Evolutionary conservation across 1,284 basidiomycete genomes (phyloP), one percentile per base, ranked within the genome.

Genomic region (Ustilago crameri): DNA sequence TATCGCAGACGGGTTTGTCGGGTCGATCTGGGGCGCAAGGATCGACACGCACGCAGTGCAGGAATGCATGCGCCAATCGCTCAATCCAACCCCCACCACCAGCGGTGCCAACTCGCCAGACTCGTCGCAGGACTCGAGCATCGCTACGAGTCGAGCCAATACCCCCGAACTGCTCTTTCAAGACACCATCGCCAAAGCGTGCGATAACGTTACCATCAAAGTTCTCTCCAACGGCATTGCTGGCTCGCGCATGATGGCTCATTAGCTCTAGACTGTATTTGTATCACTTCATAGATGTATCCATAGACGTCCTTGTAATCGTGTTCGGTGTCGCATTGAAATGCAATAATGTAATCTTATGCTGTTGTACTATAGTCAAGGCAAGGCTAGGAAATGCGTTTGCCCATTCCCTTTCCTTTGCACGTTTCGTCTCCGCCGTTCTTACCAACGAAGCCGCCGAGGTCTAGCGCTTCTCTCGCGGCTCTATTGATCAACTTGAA

Each of bases 401-500:
- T 68, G 0, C 59, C 59, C 59, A 68, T 68, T 1, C 59, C 54
- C 32, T 55, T 68, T 0, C 47, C 47, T 41, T 44, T 62, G 0
- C 20, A 40, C 32, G 12, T 37, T 7, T 43, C 38, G 2, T 69
- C n/a, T n/a, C n/a, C 61, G 10, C 20, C 38, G n/a, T 63, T 53
- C 35, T 56, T 61, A 22, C 53, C 57, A 10, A 81, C 60, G 18
- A 81, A 49, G 2, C 74, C 67, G 3, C 60, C 74, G 17, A 78
- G n/a, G 32, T 76, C 75, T 40, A 82, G 64, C 15, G 80, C 80
- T 44, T 77, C 71, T 22, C 79, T 62, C 12, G 80, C 81, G 0
- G 74, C 80, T 3, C 76, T 48, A 44, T 82, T 82, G 54, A 82
- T 82, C 32, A 79, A 47, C 41, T 83, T 83, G 65, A 83, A 83